Percentiles rank a stretch among this genome's conserved stretches.
Evolutionary conservation across 1,139 yeast species (phyloP).

Genomic region (Debaryomyces robertsiae): DNA sequence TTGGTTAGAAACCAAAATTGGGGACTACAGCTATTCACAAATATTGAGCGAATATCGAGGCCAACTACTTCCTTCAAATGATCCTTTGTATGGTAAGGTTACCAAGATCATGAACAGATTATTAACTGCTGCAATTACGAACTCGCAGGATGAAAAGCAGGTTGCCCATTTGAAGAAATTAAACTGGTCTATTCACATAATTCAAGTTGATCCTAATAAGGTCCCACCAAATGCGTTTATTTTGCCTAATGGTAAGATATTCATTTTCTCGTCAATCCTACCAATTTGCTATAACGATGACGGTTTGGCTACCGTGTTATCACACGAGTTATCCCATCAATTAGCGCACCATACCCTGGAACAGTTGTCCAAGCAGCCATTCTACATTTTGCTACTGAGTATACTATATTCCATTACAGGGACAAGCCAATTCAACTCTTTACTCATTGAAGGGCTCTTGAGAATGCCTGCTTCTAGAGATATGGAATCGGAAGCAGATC

Average conservation of each 20-base stretch:
- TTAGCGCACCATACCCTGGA: constrained; percentile 92
- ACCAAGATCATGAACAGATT: constrained; percentile 62
- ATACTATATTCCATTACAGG: constrained; percentile 43
- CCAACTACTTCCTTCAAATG: constrained; percentile 51
- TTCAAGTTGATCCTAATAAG: constrained; percentile 59
- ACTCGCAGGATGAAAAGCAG: constrained; percentile 34
- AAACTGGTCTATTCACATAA: constrained; percentile 83
- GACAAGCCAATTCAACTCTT: constrained; percentile 45
- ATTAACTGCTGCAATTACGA: constrained; percentile 55
- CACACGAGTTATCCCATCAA: constrained; percentile 94
- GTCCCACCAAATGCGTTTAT: constrained; percentile 94
- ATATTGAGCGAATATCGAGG: constrained; percentile 52
- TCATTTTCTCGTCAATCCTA: constrained; percentile 78
- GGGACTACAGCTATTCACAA: constrained; percentile 66
- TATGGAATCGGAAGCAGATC: constrained; percentile 96
- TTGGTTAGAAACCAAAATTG: constrained; percentile 66
- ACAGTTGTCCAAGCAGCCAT: constrained; percentile 66
- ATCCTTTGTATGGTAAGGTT: constrained; percentile 61
- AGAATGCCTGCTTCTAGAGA: constrained; percentile 85
- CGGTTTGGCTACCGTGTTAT: constrained; percentile 89
- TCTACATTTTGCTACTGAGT: constrained; percentile 54
- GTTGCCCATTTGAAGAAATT: constrained; percentile 38
- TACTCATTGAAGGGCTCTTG: constrained; percentile 60
- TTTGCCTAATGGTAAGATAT: constrained; percentile 93
- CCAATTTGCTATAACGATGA: constrained; percentile 81